Conservation (phyloP, 352 stramenopile genomes). For the Aphanomyces astaci region DNA sequence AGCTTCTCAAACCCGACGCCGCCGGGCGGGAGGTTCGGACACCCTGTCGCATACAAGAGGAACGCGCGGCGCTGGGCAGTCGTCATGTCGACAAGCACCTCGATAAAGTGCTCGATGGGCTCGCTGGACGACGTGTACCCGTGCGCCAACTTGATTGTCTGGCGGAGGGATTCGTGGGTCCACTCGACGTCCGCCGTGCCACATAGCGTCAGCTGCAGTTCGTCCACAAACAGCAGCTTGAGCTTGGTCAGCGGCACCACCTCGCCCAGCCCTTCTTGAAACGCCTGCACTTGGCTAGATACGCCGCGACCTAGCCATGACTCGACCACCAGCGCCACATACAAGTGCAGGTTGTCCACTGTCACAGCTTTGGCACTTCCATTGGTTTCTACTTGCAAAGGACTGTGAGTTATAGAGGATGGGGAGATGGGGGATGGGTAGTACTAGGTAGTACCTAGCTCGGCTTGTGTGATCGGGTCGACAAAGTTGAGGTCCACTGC, state of each 20-base stretch:
- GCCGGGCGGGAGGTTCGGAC: conserved; percentile 66
- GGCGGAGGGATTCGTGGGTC: conserved; percentile 49
- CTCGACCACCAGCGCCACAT: conserved; percentile 47
- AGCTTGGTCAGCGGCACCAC: conserved; percentile 65
- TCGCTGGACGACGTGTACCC: conserved; percentile 71
- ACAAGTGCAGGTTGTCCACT: conserved; percentile 41
- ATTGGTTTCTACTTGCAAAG: conserved; percentile 1
- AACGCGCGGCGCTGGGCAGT: conserved; percentile 53
- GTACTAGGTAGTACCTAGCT: conserved; percentile 30
- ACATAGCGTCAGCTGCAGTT: conserved; percentile 59
- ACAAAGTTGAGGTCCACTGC: conserved; percentile 66
- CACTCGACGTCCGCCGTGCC: conserved; percentile 67
- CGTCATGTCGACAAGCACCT: conserved; percentile 62
- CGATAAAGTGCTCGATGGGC: conserved; percentile 59
- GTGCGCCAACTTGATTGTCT: conserved; percentile 71
- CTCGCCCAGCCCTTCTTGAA: conserved; percentile 67
- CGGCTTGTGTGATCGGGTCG: conserved; percentile 65
- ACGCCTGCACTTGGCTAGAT: conserved; percentile 70
- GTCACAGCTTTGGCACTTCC: conserved; percentile 47
- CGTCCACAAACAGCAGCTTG: conserved; percentile 53
- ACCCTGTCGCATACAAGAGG: conserved; percentile 73
- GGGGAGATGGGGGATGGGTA: no score
- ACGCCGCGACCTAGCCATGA: conserved; percentile 56
- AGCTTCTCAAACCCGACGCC: conserved; percentile 47
- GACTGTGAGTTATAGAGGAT: background rate